Evolutionary conservation across 805 yeast species (phyloP), one percentile per base, ranked within the genome.

Genomic region (Lipomyces mesembrius): DNA sequence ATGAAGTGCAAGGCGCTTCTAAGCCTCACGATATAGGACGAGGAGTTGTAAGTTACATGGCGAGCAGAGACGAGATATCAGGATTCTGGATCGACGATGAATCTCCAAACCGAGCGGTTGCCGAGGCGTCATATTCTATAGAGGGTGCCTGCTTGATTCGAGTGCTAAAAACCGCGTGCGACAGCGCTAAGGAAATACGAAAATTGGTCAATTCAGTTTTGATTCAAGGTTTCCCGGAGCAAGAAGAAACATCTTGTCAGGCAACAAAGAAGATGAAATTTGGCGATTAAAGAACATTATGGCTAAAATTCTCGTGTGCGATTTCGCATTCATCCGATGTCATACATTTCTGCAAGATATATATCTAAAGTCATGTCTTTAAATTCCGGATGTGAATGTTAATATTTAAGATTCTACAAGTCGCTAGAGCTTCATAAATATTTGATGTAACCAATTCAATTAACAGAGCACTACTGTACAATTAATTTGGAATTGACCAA

Each of bases 1-100:
- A 22, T 17, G 34, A 12, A 25, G 20, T 5, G 2, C 22, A 1
- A n/a, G 22, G 22, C 11, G 49, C 49, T 43, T 25, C 55, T 11
- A 11, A 29, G 32, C 34, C 6, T 25, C 46, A 22, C 4, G 51
- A 39, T 6, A n/a, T 35, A 2, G 66, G 68, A 12, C 57, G 63
- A 17, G 68, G 63, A 12, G 79, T 84, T 66, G 79, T 84, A 5
- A 78, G 85, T 63, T 83, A 81, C 68, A 81, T 83, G 82, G 80
- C 83, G 62, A 83, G 85, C 72, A 81, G 82, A 70, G 82, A 83
- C 69, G 85, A 83, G 63, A 80, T 88, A 29, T 83, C 85, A 46
- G 87, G 88, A 8, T 70, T 86, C 55, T 84, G 88, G 87, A 74
- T 78, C 55, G 77, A 76, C 80, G 79, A 74, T 79, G 83, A 60